phyloP scores from a whole-genome alignment of 371 early-diverging fungal genomes.

The Thermomucor indicae-seudaticae region DNA sequence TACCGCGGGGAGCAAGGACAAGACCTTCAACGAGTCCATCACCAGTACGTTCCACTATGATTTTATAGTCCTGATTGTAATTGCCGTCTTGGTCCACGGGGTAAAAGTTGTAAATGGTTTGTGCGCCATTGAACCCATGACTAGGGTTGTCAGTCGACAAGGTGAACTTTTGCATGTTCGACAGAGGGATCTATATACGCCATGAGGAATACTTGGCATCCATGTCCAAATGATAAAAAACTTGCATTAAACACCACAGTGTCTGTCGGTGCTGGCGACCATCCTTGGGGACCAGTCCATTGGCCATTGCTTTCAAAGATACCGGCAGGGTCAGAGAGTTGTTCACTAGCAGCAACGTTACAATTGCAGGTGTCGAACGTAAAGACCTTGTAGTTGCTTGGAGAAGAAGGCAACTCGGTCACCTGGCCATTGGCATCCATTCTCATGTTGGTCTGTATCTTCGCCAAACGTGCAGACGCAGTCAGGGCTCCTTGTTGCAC shows the following conservation, averaged over 20 bases:
- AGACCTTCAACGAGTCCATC: constrained; percentile 15
- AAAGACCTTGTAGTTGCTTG: constrained; percentile 1
- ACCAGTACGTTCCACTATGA: constrained; percentile 11
- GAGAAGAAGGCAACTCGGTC: background rate
- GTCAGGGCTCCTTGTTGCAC: background rate
- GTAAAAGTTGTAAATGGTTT: constrained; percentile 18
- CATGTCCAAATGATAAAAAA: background rate
- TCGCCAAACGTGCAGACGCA: background rate
- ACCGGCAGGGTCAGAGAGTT: constrained; percentile 2
- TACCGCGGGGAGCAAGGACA: constrained; percentile 20
- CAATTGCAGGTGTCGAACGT: constrained; percentile 13
- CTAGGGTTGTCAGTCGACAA: constrained; percentile 5
- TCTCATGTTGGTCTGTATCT: background rate
- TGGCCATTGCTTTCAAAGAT: constrained; percentile 11
- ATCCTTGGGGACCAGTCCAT: constrained; percentile 16
- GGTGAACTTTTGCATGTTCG: constrained; percentile 4
- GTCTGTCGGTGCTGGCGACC: background rate
- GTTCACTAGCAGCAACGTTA: background rate
- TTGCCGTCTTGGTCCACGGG: constrained; percentile 10
- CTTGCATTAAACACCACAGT: constrained; percentile 18
- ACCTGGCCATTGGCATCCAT: background rate
- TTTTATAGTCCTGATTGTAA: constrained; percentile 4
- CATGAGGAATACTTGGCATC: background rate
- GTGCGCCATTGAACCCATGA: constrained; percentile 4
- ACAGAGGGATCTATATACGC: constrained; percentile 16